Evolutionary conservation across 306 rosid species (phyloP).

Genomic region (Senna siamea): DNA sequence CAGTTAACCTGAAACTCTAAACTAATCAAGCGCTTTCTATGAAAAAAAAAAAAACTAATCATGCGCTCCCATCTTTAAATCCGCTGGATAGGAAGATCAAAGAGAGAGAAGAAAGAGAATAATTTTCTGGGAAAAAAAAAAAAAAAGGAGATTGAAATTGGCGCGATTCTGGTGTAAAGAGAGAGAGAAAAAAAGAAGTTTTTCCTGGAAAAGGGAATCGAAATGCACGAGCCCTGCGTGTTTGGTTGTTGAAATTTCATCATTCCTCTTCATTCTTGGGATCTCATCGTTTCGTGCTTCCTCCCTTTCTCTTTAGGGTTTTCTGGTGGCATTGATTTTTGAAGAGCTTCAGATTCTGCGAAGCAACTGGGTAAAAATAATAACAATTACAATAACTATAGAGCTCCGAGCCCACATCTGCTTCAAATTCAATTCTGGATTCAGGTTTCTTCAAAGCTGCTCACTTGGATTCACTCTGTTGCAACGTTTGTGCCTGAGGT

Average conservation of each 20-base stretch:
- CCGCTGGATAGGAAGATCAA: slow-evolving; percentile 6
- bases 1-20: slow-evolving; percentile 1
- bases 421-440: slow-evolving; percentile 45
- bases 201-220: slow-evolving; percentile 22
- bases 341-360: slow-evolving; percentile 31
- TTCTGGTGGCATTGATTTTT: slow-evolving; percentile 11
- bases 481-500: slow-evolving; percentile 36
- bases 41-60: too few species aligned
- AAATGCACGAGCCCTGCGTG: slow-evolving; percentile 37
- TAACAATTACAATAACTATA: neutral
- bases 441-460: slow-evolving; percentile 22
- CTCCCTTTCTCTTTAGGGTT: neutral
- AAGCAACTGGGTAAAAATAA: neutral
- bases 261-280: slow-evolving; percentile 2
- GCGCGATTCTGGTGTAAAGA: slow-evolving; percentile 11
- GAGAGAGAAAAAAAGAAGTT: neutral
- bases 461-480: slow-evolving; percentile 23
- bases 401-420: neutral
- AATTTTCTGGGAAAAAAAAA: slow-evolving; percentile 29
- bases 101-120: slow-evolving; percentile 3
- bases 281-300: slow-evolving; percentile 29
- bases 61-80: neutral
- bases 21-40: slow-evolving; percentile 11
- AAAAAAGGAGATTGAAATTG: slow-evolving; percentile 30
- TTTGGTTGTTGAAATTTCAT: slow-evolving; percentile 43